phyloP scores from a whole-genome alignment of 2,329 filamentous ascomycete species.

The Aureobasidium mangrovei region DNA sequence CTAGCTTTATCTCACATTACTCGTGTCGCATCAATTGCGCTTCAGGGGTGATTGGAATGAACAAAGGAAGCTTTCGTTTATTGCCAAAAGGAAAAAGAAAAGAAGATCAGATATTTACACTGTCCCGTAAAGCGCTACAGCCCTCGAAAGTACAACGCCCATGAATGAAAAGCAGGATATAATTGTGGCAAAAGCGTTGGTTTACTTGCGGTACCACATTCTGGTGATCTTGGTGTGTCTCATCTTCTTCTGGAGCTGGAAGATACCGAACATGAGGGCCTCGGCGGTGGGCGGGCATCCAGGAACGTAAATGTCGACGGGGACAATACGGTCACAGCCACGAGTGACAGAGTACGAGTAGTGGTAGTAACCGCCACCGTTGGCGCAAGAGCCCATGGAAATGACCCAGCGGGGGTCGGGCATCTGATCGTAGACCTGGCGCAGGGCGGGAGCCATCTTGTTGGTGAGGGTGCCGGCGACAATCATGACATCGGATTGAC shows the following conservation, averaged over 20 bases:
- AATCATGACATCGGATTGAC: slow-evolving; percentile 88
- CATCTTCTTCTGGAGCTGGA: slow-evolving; percentile 72
- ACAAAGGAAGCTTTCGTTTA: slow-evolving; percentile 9
- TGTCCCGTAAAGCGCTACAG: slow-evolving; percentile 6
- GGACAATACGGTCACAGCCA: slow-evolving; percentile 67
- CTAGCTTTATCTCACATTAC: background rate
- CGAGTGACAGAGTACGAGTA: slow-evolving; percentile 71
- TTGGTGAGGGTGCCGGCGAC: slow-evolving; percentile 88
- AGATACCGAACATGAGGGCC: slow-evolving; percentile 52
- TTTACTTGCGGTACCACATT: slow-evolving; percentile 47
- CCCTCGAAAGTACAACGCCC: slow-evolving; percentile 7
- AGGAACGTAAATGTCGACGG: slow-evolving; percentile 72
- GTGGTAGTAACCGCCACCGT: slow-evolving; percentile 77
- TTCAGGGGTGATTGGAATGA: background rate
- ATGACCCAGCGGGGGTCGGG: slow-evolving; percentile 79
- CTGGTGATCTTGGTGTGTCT: slow-evolving; percentile 45
- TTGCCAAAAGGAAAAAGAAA: background rate
- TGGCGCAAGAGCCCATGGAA: slow-evolving; percentile 76
- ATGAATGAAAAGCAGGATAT: slow-evolving; percentile 5
- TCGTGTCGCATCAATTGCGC: background rate
- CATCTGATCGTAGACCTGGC: slow-evolving; percentile 91
- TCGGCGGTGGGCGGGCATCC: slow-evolving; percentile 54
- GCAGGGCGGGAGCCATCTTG: slow-evolving; percentile 84
- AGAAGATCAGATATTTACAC: slow-evolving; percentile 8
- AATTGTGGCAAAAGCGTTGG: background rate